Evolutionary conservation across 75 land plant species (phyloP).

Genomic region (Cupressus sempervirens): DNA sequence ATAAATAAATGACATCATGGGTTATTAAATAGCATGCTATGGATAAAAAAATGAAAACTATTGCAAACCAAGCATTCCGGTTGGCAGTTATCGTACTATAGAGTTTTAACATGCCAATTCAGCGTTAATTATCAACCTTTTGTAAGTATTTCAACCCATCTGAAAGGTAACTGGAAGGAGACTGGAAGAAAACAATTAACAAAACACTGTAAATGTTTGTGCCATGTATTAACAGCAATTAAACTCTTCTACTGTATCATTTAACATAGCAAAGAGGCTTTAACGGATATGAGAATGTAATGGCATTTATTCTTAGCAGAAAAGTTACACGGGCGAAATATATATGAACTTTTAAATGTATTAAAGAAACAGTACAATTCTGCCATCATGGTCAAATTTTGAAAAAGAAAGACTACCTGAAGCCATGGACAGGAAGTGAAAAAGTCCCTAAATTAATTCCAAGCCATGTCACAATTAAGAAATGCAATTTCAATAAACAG

Average conservation of each 20-base stretch:
- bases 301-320: not conserved
- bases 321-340: too few species aligned
- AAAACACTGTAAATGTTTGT: not conserved
- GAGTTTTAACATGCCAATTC: not conserved
- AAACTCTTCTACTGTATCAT: not conserved
- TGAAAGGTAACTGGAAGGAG: not conserved
- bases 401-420: not conserved
- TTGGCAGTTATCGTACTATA: too few species aligned
- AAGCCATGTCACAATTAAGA: not conserved
- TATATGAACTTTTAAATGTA: not conserved
- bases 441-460: not conserved
- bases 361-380: not conserved
- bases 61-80: too few species aligned
- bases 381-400: not conserved
- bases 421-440: not conserved
- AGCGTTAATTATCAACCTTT: not conserved
- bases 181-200: not conserved
- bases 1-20: too few species aligned
- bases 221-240: not conserved
- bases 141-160: too few species aligned
- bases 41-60: not conserved
- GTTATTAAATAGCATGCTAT: too few species aligned
- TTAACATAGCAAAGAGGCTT: too few species aligned
- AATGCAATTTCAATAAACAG: not conserved
- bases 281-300: too few species aligned